phyloP scores from a whole-genome alignment of 164 flowering plant genomes.

The Umbellularia californica region DNA sequence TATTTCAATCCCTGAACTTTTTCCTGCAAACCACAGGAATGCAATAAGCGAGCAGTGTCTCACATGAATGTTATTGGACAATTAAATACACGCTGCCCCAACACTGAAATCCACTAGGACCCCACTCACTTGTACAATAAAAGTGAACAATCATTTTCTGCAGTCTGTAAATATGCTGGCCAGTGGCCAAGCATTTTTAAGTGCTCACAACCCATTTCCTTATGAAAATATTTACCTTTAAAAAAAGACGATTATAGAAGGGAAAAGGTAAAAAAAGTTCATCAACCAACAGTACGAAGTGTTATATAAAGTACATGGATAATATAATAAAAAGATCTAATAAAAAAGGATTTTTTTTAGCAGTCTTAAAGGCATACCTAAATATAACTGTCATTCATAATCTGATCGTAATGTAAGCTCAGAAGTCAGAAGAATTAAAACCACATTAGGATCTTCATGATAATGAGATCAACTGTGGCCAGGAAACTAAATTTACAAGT shows the following conservation, averaged over 20 bases:
- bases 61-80: background rate
- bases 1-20: constrained; percentile 57
- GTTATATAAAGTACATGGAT: too few relatives aligned
- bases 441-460: too few relatives aligned
- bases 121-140: background rate
- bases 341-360: too few relatives aligned
- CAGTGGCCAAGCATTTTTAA: background rate
- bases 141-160: too few relatives aligned
- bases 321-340: too few relatives aligned
- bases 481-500: too few relatives aligned
- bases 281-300: background rate
- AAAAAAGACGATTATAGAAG: too few relatives aligned
- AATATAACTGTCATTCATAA: background rate
- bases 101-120: background rate
- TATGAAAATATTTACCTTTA: background rate
- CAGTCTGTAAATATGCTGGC: background rate
- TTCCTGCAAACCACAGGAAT: constrained; percentile 39
- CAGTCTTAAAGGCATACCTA: background rate
- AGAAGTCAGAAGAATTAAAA: too few relatives aligned
- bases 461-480: too few relatives aligned
- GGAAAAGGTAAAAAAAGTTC: background rate
- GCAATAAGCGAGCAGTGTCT: background rate
- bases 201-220: background rate
- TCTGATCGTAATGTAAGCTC: background rate
- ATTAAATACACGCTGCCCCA: background rate